Conservation (phyloP, 2,329 filamentous ascomycete genomes). For the Elsinoe fawcettii region DNA sequence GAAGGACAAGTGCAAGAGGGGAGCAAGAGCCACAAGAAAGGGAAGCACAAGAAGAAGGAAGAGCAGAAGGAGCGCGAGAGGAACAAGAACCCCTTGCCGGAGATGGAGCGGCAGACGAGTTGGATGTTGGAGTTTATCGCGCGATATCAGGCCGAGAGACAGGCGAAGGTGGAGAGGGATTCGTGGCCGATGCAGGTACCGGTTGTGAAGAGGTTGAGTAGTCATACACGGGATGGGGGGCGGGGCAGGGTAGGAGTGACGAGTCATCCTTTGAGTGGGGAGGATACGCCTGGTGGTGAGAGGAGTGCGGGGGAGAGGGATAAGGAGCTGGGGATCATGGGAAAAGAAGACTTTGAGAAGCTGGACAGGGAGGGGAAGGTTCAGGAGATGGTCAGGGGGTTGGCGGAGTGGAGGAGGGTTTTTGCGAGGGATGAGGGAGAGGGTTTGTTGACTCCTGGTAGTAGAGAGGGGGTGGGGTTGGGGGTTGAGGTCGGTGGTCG, state of each 20-base stretch:
- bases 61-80: background rate
- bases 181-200: background rate
- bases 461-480: slow-evolving; percentile 4
- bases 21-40: background rate
- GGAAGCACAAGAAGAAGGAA: background rate
- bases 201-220: background rate
- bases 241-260: background rate
- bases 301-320: background rate
- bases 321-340: background rate
- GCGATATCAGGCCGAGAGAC: slow-evolving; percentile 4
- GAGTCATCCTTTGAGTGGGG: background rate
- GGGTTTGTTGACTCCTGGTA: background rate
- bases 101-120: slow-evolving; percentile 8
- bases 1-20: background rate
- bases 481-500: slow-evolving; percentile 1
- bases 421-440: background rate
- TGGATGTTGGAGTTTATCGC: slow-evolving; percentile 3
- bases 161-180: background rate
- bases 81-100: slow-evolving; percentile 9
- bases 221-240: background rate
- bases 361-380: slow-evolving; percentile 8
- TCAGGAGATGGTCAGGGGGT: slow-evolving; percentile 10
- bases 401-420: slow-evolving; percentile 1
- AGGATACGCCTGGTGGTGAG: background rate
- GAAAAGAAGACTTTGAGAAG: slow-evolving; percentile 8